Evolutionary conservation across 768 basidiomycete genomes (phyloP).

Genomic region (Phylloporus rhodoxanthus): DNA sequence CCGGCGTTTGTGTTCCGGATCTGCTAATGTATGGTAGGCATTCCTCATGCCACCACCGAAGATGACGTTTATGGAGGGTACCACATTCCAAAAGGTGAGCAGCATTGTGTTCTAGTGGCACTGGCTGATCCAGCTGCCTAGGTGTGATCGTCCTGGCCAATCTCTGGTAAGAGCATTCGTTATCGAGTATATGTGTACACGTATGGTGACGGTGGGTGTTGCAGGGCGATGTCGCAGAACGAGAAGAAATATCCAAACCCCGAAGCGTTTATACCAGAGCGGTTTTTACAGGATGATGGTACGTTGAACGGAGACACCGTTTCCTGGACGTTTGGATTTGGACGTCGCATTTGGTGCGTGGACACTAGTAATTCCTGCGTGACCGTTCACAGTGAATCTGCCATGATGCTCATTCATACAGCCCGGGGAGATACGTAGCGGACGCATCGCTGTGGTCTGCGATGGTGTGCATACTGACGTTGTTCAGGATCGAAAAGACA

Average conservation of each 20-base stretch:
- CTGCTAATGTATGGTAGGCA: constrained; percentile 21
- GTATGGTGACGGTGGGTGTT: neutral
- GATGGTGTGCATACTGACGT: constrained; percentile 12
- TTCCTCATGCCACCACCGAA: constrained; percentile 36
- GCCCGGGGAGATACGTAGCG: constrained; percentile 19
- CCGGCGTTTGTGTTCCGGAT: neutral
- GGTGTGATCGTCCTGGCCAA: constrained; percentile 11
- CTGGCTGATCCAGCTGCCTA: neutral
- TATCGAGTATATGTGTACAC: neutral
- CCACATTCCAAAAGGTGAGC: constrained; percentile 26
- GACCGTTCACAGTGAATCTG: neutral
- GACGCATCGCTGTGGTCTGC: constrained; percentile 21
- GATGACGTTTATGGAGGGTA: constrained; percentile 36
- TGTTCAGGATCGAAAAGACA: constrained; percentile 17
- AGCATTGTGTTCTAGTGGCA: no score
- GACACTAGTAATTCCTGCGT: neutral
- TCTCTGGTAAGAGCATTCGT: constrained; percentile 2
- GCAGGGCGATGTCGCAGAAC: constrained; percentile 39
- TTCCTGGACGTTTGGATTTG: constrained; percentile 17
- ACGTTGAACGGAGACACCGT: constrained; percentile 12
- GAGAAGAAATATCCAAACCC: constrained; percentile 32
- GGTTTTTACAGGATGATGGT: constrained; percentile 27
- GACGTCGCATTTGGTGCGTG: constrained; percentile 18
- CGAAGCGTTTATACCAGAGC: constrained; percentile 32
- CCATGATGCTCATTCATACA: neutral